Evolutionary conservation across 805 yeast species (phyloP), one percentile per base, ranked within the genome.

Genomic region (Myxozyma nipponensis): DNA sequence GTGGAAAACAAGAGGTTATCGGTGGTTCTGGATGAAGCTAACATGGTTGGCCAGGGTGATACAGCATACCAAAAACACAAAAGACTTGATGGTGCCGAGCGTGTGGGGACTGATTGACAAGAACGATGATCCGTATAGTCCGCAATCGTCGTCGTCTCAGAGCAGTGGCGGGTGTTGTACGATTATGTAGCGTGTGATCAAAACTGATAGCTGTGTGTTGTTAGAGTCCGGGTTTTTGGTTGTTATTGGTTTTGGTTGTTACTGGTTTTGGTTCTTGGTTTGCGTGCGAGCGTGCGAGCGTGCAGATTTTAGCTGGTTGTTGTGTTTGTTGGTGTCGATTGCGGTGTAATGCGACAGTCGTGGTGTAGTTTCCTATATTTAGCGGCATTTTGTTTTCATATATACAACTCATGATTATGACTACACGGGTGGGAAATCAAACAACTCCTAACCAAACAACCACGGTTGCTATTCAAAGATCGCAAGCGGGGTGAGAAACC

Each of bases 401-500:
- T 13, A 28, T 28, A 28, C 7, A 7, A n/a, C n/a, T n/a, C n/a
- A n/a, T n/a, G n/a, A n/a, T n/a, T n/a, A n/a, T n/a, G n/a, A n/a
- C n/a, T n/a, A n/a, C n/a, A n/a, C n/a, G n/a, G n/a, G n/a, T n/a
- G n/a, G n/a, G 13, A 28, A 28, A 28, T 9, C 7, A 28, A 13
- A 28, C 7, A 28, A 28, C 32, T 7, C 32, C 32, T 9, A 9
- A 28, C 32, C 32, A 28, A 28, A 28, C 32, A 28, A 28, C 7
- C 13, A 28, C 32, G 13, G 7, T 9, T n/a, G 6, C 15, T 42
- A 54, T 21, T 54, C 57, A 39, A 58, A 58, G 23, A 54, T 54
- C 21, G 59, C 42, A 36, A 60, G 44, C 22, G 63, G 62, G 39
- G 52, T 39, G 6, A 72, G 60, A 51, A 72, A 77, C 19, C 72